Evolutionary conservation across 352 stramenopile species (phyloP), one percentile per base, ranked within the genome.

Genomic region (Globisporangium solare): DNA sequence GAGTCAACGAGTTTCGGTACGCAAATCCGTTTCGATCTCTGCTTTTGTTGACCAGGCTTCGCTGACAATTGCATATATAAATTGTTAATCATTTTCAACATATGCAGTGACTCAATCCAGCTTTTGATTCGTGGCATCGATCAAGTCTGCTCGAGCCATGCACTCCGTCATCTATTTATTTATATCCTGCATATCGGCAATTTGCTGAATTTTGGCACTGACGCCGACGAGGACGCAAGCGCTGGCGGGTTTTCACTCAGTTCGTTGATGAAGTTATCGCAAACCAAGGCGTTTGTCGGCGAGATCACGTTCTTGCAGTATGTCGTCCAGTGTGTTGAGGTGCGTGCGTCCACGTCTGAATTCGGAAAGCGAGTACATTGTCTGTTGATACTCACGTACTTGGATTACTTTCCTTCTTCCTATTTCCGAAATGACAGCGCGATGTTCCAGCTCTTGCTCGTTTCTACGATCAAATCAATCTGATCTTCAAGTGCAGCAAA

Each of bases 271-370:
- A 94, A 92, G 64, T 70, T 94, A 35, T 94, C 84, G 13, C 84
- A 94, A 65, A 94, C 84, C 1, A 94, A 92, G 63, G 84, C 82
- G 24, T 94, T 94, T 47, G 76, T 88, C 12, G 84, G 84, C 12
- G 79, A 80, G 5, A 85, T 85, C 45, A 92, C 84, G 13, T 87
- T 94, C 54, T 67, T 92, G 51, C 84, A 94, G 47, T 94, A 91
- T 53, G 70, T 94, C 14, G 82, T 94, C 20, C 80, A 94, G 63
- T 89, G 75, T 22, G 87, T 92, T 47, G 84, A 94, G 32, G 63
- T 68, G 55, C 8, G 59, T 35, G 27, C 5, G 6, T 3, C 27
- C 5, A 35, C 10, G 5, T 35, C 5, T 35, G 27, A 6, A 8
- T 8, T 35, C 10, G 27, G 7, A 35, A 35, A 35, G 2, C 27